These are phyloP conservation scores for Lindgomyces ingoldianus DNA, from an alignment of 495 filamentous ascomycete species.

Conservation along the genomic window DNA sequence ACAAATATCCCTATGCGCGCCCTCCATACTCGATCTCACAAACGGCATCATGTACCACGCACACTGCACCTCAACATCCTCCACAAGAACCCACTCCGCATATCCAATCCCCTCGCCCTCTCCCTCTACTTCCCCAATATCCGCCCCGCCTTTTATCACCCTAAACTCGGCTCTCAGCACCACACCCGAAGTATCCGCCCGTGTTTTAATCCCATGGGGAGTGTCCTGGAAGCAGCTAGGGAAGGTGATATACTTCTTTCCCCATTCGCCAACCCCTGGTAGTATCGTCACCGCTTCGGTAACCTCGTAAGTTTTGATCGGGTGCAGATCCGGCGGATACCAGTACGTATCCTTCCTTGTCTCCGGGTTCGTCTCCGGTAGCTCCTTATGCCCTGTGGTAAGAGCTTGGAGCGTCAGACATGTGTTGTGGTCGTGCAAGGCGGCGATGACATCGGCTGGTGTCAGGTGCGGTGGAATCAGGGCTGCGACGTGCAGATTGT, in stretches of 20 bases:
- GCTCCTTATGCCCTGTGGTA: slow-evolving; percentile 16
- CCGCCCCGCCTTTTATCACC: slow-evolving; percentile 13
- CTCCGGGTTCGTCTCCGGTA: slow-evolving; percentile 14
- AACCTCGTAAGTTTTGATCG: slow-evolving; percentile 26
- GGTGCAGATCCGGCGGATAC: slow-evolving; percentile 23
- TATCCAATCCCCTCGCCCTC: slow-evolving; percentile 32
- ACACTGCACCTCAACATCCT: slow-evolving; percentile 35
- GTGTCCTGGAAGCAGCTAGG: slow-evolving; percentile 30
- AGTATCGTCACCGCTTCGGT: slow-evolving; percentile 22
- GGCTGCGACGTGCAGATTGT: slow-evolving; percentile 27
- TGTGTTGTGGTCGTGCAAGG: slow-evolving; percentile 36
- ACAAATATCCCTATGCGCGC: slow-evolving; percentile 29
- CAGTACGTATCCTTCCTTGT: slow-evolving; percentile 30
- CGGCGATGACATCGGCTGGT: slow-evolving; percentile 18
- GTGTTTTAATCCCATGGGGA: slow-evolving; percentile 21
- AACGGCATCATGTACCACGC: slow-evolving; percentile 36
- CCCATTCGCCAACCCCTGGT: slow-evolving; percentile 35
- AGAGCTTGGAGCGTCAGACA: slow-evolving; percentile 33
- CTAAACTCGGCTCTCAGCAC: slow-evolving; percentile 27
- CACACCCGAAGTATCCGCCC: slow-evolving; percentile 28
- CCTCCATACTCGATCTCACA: slow-evolving; percentile 26
- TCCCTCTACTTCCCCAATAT: slow-evolving; percentile 25
- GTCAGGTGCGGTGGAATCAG: slow-evolving; percentile 23
- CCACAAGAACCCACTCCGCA: slow-evolving; percentile 30
- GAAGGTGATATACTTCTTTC: slow-evolving; percentile 28